Percentiles rank a stretch among this genome's conserved stretches.
phyloP scores from a whole-genome alignment of 2,329 filamentous ascomycete genomes.

The Epichloe bromicola region DNA sequence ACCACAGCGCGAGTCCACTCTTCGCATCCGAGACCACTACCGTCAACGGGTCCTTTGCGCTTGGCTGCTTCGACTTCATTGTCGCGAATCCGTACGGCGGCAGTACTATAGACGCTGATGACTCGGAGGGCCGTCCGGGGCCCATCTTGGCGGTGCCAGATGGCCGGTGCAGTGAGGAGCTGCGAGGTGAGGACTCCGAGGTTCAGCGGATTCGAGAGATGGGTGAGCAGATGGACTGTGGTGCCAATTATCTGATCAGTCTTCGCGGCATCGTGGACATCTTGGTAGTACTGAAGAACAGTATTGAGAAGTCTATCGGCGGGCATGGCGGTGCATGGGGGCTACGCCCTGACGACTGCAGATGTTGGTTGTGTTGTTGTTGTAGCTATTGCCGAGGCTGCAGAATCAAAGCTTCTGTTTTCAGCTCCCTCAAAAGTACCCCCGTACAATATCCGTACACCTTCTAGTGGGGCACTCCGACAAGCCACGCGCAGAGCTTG shows the following conservation, averaged over 20 bases:
- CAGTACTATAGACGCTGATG: slow-evolving; percentile 60
- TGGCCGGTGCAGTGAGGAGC: slow-evolving; percentile 55
- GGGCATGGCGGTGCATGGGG: slow-evolving; percentile 35
- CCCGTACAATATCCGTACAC: too few species aligned
- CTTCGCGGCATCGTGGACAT: slow-evolving; percentile 35
- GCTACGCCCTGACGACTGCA: not conserved
- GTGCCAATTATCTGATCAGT: slow-evolving; percentile 50
- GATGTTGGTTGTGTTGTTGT: not conserved
- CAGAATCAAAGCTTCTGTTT: not conserved
- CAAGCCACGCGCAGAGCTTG: not conserved
- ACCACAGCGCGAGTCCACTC: slow-evolving; percentile 44
- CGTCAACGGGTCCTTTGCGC: slow-evolving; percentile 18
- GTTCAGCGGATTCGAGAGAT: slow-evolving; percentile 63
- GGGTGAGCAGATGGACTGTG: slow-evolving; percentile 53
- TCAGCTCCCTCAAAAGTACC: not conserved
- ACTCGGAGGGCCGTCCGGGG: slow-evolving; percentile 51
- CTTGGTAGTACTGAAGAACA: slow-evolving; percentile 47
- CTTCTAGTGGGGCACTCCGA: not conserved
- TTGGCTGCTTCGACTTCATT: slow-evolving; percentile 29
- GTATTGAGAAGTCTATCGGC: slow-evolving; percentile 54
- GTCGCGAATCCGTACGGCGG: slow-evolving; percentile 40
- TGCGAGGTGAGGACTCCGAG: slow-evolving; percentile 60
- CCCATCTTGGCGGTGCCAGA: slow-evolving; percentile 51
- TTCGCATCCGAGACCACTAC: slow-evolving; percentile 33
- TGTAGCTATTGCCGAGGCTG: slow-evolving; percentile 16